A percentile compares a stretch with the other conserved stretches of the same genome.
Conservation (phyloP, 768 basidiomycete species). For the Calocera cornea region DNA sequence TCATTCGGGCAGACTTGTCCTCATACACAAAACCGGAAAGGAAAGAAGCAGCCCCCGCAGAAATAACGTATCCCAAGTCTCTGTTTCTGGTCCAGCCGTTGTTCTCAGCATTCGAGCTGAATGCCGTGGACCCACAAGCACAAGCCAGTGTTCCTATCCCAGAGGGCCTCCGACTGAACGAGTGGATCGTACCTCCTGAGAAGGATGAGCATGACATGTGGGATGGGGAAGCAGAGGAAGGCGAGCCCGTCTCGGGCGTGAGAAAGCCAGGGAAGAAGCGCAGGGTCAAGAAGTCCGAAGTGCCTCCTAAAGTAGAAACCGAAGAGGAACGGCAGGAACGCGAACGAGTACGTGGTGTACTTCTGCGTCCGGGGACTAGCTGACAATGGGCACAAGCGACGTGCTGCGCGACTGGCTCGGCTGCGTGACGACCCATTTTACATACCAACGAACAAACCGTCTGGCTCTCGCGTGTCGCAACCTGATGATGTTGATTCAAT, state of each 20-base stretch:
- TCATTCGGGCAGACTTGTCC: conserved; percentile 60
- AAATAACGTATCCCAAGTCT: conserved; percentile 67
- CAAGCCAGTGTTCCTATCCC: conserved; percentile 73
- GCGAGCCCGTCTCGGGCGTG: conserved; percentile 24
- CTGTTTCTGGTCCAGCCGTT: conserved; percentile 74
- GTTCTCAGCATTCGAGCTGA: conserved; percentile 64
- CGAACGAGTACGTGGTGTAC: conserved; percentile 41
- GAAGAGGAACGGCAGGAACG: conserved; percentile 46
- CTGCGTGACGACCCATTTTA: conserved; percentile 85
- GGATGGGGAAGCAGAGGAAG: conserved; percentile 24
- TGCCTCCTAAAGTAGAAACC: conserved; percentile 29
- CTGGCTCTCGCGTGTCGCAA: conserved; percentile 20
- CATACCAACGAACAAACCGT: conserved; percentile 49
- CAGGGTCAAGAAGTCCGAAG: conserved; percentile 36
- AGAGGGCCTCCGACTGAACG: conserved; percentile 72
- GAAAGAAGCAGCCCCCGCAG: conserved; percentile 22
- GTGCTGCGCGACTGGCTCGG: conserved; percentile 60
- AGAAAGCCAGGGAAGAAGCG: conserved; percentile 30
- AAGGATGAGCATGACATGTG: conserved; percentile 24
- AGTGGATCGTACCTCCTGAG: conserved; percentile 64
- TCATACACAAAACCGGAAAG: conserved; percentile 35
- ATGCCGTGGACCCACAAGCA: conserved; percentile 65
- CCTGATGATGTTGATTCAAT: conserved; percentile 74
- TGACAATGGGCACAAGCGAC: conserved; percentile 38
- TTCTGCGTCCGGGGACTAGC: conserved; percentile 4